A percentile compares a stretch with the other conserved stretches of the same genome.
Evolutionary conservation across 345 rosid species (phyloP).

Genomic region (Raphanus sativus): DNA sequence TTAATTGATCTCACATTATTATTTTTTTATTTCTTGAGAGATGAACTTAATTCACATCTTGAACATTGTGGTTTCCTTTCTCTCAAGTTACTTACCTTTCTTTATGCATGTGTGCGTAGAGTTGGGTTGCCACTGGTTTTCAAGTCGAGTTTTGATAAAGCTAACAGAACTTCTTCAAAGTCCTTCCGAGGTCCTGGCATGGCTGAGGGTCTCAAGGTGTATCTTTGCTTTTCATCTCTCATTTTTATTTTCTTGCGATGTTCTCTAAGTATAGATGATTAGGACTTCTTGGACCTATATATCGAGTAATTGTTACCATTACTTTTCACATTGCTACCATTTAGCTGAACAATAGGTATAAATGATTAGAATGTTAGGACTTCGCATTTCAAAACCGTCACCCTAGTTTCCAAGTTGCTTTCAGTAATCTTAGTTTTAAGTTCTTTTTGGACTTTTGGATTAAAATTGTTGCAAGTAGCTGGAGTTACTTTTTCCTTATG

Average conservation of each 20-base stretch:
- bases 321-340: neutral
- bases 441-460: neutral
- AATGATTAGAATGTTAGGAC: neutral
- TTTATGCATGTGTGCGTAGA: slow-evolving; percentile 43
- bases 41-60: slow-evolving; percentile 6
- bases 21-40: slow-evolving; percentile 2
- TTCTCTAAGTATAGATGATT: neutral
- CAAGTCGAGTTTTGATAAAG: slow-evolving; percentile 98
- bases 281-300: neutral
- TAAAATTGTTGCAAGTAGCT: neutral
- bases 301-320: neutral
- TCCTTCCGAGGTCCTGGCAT: slow-evolving; percentile 97
- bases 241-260: neutral
- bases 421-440: neutral
- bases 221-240: slow-evolving; percentile 1
- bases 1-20: neutral
- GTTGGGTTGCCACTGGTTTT: slow-evolving; percentile 86
- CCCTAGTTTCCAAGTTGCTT: neutral
- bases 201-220: slow-evolving; percentile 96
- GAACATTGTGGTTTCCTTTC: neutral
- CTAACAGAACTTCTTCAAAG: slow-evolving; percentile 88
- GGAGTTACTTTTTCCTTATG: neutral
- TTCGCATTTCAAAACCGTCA: neutral
- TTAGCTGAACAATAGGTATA: neutral
- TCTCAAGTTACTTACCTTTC: slow-evolving; percentile 7